Conservation (phyloP, 208 protist genomes). For the Leishmania tropica region DNA sequence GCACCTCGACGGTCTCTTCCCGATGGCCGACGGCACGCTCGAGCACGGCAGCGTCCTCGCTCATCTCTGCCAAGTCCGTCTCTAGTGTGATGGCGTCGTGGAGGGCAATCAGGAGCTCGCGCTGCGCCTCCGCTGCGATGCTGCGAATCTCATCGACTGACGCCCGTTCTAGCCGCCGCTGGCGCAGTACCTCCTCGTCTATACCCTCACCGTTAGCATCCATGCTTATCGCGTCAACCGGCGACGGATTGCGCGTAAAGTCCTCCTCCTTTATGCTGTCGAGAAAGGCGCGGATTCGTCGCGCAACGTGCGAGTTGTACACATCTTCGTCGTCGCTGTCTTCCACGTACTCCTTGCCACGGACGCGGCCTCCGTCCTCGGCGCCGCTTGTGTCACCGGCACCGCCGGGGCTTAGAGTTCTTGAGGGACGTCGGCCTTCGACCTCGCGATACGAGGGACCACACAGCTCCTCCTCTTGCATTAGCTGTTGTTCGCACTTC, state of each 20-base stretch:
- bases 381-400: not conserved
- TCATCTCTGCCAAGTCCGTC: constrained; percentile 25
- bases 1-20: constrained; percentile 43
- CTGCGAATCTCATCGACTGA: constrained; percentile 36
- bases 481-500: not conserved
- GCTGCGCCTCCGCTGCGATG: constrained; percentile 26
- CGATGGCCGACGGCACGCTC: constrained; percentile 33
- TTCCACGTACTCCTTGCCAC: not conserved
- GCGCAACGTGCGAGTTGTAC: constrained; percentile 14
- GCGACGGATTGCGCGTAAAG: not conserved
- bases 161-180: constrained; percentile 9
- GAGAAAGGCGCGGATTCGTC: constrained; percentile 21
- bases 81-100: constrained; percentile 35
- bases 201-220: not conserved
- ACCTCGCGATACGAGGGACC: not conserved
- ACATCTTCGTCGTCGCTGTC: constrained; percentile 16
- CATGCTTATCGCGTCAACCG: not conserved
- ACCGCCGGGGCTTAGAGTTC: not conserved
- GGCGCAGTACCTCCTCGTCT: constrained; percentile 3
- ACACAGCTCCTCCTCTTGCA: not conserved
- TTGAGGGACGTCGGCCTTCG: not conserved
- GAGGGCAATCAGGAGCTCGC: constrained; percentile 22
- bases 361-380: not conserved
- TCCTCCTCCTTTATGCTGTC: constrained; percentile 5
- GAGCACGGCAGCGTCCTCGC: constrained; percentile 35